Evolutionary conservation across 2,329 filamentous ascomycete species (phyloP).

Genomic region (Eutypella sp.): DNA sequence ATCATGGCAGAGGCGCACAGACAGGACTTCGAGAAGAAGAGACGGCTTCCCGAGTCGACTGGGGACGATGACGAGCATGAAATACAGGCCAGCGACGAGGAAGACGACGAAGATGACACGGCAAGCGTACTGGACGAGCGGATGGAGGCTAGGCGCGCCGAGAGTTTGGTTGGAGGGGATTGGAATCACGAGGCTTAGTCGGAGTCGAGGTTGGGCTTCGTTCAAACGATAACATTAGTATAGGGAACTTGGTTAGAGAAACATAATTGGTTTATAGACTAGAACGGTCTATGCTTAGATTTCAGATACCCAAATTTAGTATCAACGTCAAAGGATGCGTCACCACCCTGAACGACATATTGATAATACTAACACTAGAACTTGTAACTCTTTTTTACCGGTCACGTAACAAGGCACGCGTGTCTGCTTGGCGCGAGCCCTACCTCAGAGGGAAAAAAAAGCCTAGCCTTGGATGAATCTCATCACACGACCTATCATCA

Average conservation of each 20-base stretch:
- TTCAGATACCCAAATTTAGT: too few species aligned
- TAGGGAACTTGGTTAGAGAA: too few species aligned
- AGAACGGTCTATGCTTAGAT: too few species aligned
- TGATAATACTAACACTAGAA: too few species aligned
- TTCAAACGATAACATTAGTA: neutral
- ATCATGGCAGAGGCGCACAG: conserved; percentile 81
- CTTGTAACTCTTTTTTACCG: too few species aligned
- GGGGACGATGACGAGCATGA: neutral
- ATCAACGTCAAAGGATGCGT: too few species aligned
- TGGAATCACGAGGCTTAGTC: neutral
- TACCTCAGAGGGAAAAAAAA: too few species aligned
- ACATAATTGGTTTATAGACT: too few species aligned
- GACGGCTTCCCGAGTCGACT: conserved; percentile 36
- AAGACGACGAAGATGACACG: conserved; percentile 26
- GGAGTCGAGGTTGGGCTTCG: neutral
- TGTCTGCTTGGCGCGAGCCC: too few species aligned
- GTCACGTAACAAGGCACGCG: too few species aligned
- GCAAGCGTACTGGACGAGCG: conserved; percentile 21
- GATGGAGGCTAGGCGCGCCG: conserved; percentile 16
- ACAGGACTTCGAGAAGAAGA: conserved; percentile 85
- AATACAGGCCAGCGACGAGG: neutral
- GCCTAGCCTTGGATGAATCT: too few species aligned
- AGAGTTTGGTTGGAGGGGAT: conserved; percentile 12
- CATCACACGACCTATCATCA: conserved; percentile 7
- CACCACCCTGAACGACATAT: too few species aligned